Evolutionary conservation across 805 yeast genomes (phyloP).

Genomic region (Candida michaelii): DNA sequence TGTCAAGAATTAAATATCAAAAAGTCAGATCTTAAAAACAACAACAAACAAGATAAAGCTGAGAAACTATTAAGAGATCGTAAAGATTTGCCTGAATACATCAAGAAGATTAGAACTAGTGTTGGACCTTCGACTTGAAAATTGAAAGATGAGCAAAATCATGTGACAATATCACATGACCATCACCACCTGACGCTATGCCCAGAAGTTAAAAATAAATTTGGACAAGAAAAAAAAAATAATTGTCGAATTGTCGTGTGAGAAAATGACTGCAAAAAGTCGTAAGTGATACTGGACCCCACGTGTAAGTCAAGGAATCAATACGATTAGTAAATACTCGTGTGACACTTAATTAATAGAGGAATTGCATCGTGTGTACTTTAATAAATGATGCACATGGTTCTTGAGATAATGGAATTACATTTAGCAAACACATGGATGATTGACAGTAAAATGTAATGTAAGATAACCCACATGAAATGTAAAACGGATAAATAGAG

Average conservation of each 20-base stretch:
- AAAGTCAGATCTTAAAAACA: conserved; percentile 23
- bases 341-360: conserved; percentile 5
- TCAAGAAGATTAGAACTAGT: conserved; percentile 39
- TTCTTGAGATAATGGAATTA: background rate
- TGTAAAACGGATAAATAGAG: too few relatives aligned
- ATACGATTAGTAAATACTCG: conserved; percentile 4
- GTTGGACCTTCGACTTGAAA: too few relatives aligned
- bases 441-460: too few relatives aligned
- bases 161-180: too few relatives aligned
- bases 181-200: too few relatives aligned
- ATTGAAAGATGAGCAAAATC: too few relatives aligned
- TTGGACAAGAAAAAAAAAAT: too few relatives aligned
- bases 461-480: too few relatives aligned
- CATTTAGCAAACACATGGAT: background rate
- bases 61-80: conserved; percentile 58
- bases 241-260: conserved; percentile 1
- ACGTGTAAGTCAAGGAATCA: conserved; percentile 1
- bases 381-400: background rate
- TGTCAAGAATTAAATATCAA: conserved; percentile 34
- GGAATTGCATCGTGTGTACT: conserved; percentile 4
- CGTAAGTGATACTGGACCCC: background rate
- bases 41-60: conserved; percentile 31
- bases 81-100: conserved; percentile 73
- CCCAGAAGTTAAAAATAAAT: too few relatives aligned
- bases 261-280: conserved; percentile 2